A percentile compares a stretch with the other conserved stretches of the same genome.
These are phyloP conservation scores for Lojkania enalia DNA, from an alignment of 2,329 filamentous ascomycete species.

Conservation along the genomic window DNA sequence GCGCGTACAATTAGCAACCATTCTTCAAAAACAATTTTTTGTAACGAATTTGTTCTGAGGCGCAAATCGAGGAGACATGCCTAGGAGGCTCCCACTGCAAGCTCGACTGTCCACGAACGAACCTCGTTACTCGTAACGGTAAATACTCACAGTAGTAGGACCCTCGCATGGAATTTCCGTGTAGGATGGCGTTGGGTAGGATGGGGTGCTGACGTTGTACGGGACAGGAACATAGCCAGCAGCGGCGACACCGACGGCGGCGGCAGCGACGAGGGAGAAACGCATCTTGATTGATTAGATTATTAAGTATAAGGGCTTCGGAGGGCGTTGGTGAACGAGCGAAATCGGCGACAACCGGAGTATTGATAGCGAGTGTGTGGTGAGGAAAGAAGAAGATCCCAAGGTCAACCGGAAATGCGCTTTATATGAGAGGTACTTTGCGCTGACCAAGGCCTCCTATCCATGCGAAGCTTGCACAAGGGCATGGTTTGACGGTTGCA, in stretches of 20 bases:
- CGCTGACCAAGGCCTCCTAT: conserved; percentile 27
- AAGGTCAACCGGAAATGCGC: conserved; percentile 23
- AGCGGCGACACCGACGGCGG: conserved; percentile 36
- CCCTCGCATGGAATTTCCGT: conserved; percentile 10
- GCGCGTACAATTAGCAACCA: too few relatives aligned
- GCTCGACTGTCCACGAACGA: too few relatives aligned
- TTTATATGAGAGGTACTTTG: conserved; percentile 41
- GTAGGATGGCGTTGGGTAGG: neutral
- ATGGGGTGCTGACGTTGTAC: conserved; percentile 7
- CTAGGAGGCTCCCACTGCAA: too few relatives aligned
- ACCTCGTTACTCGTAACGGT: too few relatives aligned
- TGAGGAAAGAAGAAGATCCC: conserved; percentile 27
- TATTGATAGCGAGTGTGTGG: conserved; percentile 46
- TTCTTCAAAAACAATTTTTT: too few relatives aligned
- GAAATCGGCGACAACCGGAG: conserved; percentile 45
- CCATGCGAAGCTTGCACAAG: conserved; percentile 23
- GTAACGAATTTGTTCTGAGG: too few relatives aligned
- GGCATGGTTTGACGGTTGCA: conserved; percentile 28
- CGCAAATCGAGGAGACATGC: too few relatives aligned
- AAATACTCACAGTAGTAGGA: neutral
- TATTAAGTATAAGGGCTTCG: conserved; percentile 35
- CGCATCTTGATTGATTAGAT: conserved; percentile 45
- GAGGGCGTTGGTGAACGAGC: conserved; percentile 44
- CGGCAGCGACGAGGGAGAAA: conserved; percentile 37
- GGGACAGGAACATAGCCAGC: too few relatives aligned